Base-by-base conservation (phyloP, 2,329 filamentous ascomycete genomes). In the Xylaria sp. region DNA sequence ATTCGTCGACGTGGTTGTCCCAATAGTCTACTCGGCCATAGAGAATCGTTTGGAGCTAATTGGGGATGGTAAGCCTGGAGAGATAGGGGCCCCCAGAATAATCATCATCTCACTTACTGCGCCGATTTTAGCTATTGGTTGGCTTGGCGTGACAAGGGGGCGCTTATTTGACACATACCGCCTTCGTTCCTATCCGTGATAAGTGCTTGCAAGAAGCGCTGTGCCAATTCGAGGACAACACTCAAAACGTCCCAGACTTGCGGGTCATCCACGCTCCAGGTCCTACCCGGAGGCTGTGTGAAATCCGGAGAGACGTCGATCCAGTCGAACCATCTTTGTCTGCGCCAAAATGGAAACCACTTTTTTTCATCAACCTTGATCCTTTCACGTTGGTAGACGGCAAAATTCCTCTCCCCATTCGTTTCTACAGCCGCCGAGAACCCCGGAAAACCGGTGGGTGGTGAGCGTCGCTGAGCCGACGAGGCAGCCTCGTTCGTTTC, bases 11-110 rank as follows among this genome's bases (percentile, higher is more conserved):
- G 8, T 27, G 36, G 1, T 56, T 21, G 14, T 6, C 12, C 64
- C 64, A 65, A 14, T 65, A 61, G 7, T 39, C 50, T 42, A 61
- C 51, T 19, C 50, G 39, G 2, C 57, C 57, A 4, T 24, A 61
- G 24, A 61, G 56, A 2, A 65, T 56, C 9, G 63, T 36, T 7
- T 36, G 34, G 34, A 36, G 34, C 34, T 36, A 36, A 4, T 27
- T 27, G 24, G 34, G 11, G 6, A 36, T 7, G 7, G 34, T 36
- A 36, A 36, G 34, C 34, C 11, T 36, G 11, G 7, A 36, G 34
- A 11, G 11, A 7, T 36, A 36, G 34, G 11, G 34, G 34, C 7
- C 6, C 34, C 11, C 24, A 21, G 27, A 32, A 32, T 36, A 47
- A 50, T 24, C 32, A 48, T 34, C 6, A 8, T 30, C 1, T 30